These are phyloP conservation scores for Metschnikowia bowlesiae DNA, from an alignment of 805 yeast genomes.

Conservation along the genomic window DNA sequence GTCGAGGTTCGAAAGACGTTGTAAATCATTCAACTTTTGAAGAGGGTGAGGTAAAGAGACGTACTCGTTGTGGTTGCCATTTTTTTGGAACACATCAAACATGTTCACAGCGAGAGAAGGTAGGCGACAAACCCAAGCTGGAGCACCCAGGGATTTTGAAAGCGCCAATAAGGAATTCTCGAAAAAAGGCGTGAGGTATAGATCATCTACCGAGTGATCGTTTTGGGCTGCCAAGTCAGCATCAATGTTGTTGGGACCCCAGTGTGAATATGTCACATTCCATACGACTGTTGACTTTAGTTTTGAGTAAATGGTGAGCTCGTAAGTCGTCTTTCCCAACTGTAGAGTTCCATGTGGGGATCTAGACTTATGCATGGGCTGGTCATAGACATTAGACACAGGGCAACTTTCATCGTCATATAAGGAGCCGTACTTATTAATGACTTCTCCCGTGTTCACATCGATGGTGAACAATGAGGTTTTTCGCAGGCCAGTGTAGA, in stretches of 20 bases:
- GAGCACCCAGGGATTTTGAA: conserved; percentile 61
- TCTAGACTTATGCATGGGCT: background rate
- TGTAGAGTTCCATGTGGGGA: background rate
- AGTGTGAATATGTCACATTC: conserved; percentile 80
- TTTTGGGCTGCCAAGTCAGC: conserved; percentile 46
- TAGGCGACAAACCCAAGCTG: conserved; percentile 72
- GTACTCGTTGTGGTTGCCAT: conserved; percentile 25
- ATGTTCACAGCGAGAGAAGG: conserved; percentile 72
- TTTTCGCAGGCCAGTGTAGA: conserved; percentile 79
- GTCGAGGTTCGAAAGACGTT: conserved; percentile 17
- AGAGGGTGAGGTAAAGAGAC: conserved; percentile 69
- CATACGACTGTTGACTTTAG: conserved; percentile 56
- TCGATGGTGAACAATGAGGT: conserved; percentile 75
- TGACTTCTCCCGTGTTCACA: conserved; percentile 66
- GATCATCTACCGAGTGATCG: conserved; percentile 58
- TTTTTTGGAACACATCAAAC: conserved; percentile 61
- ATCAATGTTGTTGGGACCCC: conserved; percentile 92
- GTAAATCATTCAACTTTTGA: conserved; percentile 35
- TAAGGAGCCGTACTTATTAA: conserved; percentile 58
- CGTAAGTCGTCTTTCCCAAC: conserved; percentile 65
- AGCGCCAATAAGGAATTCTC: conserved; percentile 76
- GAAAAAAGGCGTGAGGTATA: conserved; percentile 79
- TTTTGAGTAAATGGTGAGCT: conserved; percentile 70
- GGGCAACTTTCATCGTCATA: conserved; percentile 28
- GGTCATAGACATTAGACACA: conserved; percentile 25